A percentile compares a stretch with the other conserved stretches of the same genome.
These are phyloP conservation scores for Termitomyces sp. DNA, from an alignment of 768 basidiomycete genomes.

Conservation along the genomic window DNA sequence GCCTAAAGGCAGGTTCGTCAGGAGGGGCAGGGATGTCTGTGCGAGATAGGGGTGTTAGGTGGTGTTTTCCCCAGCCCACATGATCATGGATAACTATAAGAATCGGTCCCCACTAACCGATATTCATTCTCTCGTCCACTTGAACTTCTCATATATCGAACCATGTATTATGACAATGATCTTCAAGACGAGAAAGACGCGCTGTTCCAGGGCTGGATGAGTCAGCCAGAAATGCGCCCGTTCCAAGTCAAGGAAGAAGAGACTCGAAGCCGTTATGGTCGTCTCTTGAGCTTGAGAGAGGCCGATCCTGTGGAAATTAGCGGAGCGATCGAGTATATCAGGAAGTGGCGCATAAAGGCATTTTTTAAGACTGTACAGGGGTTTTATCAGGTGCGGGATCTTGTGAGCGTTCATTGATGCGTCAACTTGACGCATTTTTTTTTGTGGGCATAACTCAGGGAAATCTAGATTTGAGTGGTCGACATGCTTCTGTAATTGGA, in stretches of 20 bases:
- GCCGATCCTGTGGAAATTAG: neutral
- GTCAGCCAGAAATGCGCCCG: neutral
- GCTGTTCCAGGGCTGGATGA: neutral
- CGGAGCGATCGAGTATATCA: neutral
- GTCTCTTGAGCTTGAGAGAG: neutral
- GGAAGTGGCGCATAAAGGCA: neutral
- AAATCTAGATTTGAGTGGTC: neutral
- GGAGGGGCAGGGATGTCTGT: no score
- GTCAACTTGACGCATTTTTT: no score
- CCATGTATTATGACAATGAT: neutral
- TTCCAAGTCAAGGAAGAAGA: neutral
- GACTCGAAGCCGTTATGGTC: neutral
- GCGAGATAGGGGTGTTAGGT: no score
- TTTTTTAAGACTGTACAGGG: neutral
- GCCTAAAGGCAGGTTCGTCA: no score
- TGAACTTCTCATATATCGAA: no score
- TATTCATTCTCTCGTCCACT: no score
- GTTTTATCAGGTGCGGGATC: neutral
- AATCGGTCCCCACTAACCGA: no score
- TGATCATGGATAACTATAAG: no score
- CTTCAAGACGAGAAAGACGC: neutral
- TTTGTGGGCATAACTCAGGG: no score
- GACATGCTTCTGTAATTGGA: neutral
- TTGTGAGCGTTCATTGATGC: neutral
- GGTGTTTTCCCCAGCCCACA: no score